Base-by-base conservation (phyloP, 1,284 basidiomycete genomes). In the Fomitopsis pinicola region DNA sequence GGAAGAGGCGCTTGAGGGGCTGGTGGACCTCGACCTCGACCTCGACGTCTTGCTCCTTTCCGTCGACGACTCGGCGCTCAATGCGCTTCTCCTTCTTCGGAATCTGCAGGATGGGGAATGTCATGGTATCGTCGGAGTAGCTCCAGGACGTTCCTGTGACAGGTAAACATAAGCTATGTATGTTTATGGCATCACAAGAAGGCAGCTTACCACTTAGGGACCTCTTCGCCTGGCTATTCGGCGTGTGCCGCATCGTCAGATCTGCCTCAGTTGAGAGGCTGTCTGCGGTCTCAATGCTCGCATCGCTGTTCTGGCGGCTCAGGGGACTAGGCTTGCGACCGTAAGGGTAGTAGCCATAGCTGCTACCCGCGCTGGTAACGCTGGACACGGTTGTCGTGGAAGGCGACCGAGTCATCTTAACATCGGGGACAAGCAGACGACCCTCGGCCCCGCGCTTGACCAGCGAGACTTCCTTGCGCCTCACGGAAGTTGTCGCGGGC, bases 391-490 rank as follows among this genome's bases (percentile, higher is more conserved):
- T 70, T 30, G 66, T 58, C 38, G 63, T 69, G 36, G 71, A 69
- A 46, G 71, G 67, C 38, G 66, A 58, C 33, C 81, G 79, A 36
- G 69, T 67, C 70, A 86, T 75, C 72, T 82, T 81, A 36, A 89
- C 81, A 59, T 87, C 75, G 3, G 88, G 88, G 0, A 89, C 87
- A 5, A 89, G 78, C 1, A 90, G 78, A 63, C 83, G 85, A 61
- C 86, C 86, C 69, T 88, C 80, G 1, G 84, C 85, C 46, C 81
- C 82, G 2, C 77, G 79, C 60, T 79, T 79, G 8, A 88, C 69
- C 3, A 90, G 69, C 5, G 80, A 76, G 1, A 82, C 80, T 69
- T 85, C 86, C 22, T 70, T 69, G 12, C 67, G 65, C 10, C 64
- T 64, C 15, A 46, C 12, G 50, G 50, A 57, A 17, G 40, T 42